A percentile compares a stretch with the other conserved stretches of the same genome.
Conservation (phyloP, 345 rosid genomes). For the Aethionema arabicum region DNA sequence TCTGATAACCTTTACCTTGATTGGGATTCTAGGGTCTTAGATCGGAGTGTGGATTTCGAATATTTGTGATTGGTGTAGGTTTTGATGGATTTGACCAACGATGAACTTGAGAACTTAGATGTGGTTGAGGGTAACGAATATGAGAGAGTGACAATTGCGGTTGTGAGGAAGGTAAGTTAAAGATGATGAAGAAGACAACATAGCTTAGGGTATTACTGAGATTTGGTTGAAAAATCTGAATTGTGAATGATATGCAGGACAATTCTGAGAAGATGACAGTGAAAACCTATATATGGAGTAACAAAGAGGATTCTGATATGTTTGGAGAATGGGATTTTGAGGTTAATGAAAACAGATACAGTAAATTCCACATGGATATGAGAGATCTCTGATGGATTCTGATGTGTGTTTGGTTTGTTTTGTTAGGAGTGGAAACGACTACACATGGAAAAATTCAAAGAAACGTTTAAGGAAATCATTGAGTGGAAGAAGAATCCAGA, state of each 20-base stretch:
- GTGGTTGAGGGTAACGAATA: conserved; percentile 74
- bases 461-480: conserved; percentile 52
- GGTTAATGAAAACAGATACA: conserved; percentile 34
- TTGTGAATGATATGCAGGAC: conserved; percentile 45
- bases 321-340: conserved; percentile 88
- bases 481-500: conserved; percentile 59
- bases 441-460: conserved; percentile 54
- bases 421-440: conserved; percentile 62
- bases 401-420: background rate
- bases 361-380: background rate
- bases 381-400: background rate
- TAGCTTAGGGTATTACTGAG: background rate
- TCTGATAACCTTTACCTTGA: background rate
- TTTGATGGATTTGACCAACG: conserved; percentile 56
- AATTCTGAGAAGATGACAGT: conserved; percentile 47
- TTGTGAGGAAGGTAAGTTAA: conserved; percentile 45
- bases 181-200: background rate
- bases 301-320: conserved; percentile 62
- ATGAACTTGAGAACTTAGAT: conserved; percentile 60
- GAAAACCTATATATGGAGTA: conserved; percentile 62
- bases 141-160: conserved; percentile 52
- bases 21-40: background rate
- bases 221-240: background rate
- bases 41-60: background rate
- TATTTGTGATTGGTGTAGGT: conserved; percentile 42